Percentiles rank a stretch among this genome's conserved stretches.
Evolutionary conservation across 2,329 filamentous ascomycete species (phyloP).

Genomic region (Cyanodermella asteris): DNA sequence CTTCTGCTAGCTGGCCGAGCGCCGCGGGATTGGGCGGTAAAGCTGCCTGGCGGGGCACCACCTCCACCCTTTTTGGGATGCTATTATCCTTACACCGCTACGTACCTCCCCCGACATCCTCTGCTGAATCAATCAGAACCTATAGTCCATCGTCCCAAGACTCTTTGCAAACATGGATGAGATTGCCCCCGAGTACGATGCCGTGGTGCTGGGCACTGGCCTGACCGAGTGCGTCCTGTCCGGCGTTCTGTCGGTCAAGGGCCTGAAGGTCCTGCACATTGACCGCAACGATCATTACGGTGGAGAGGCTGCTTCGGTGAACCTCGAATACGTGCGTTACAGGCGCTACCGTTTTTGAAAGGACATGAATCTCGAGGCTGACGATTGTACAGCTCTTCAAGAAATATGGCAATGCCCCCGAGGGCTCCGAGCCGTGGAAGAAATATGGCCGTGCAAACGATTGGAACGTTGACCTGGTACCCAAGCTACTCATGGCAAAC

Average conservation of each 20-base stretch:
- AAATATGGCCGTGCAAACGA: conserved; percentile 91
- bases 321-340: conserved; percentile 63
- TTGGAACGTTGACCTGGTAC: conserved; percentile 98
- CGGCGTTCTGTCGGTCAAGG: conserved; percentile 92
- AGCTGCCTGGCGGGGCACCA: too few relatives aligned
- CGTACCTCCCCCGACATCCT: too few relatives aligned
- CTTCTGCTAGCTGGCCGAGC: too few relatives aligned
- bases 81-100: too few relatives aligned
- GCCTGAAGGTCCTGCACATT: conserved; percentile 97
- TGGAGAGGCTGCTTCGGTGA: conserved; percentile 83
- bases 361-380: too few relatives aligned
- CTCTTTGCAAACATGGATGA: conserved; percentile 82
- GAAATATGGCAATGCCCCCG: conserved; percentile 67
- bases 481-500: conserved; percentile 96
- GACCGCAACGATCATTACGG: conserved; percentile 97
- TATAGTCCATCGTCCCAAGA: too few relatives aligned
- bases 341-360: conserved; percentile 1
- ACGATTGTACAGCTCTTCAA: conserved; percentile 74
- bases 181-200: conserved; percentile 95
- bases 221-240: conserved; percentile 98
- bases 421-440: conserved; percentile 84
- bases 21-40: too few relatives aligned
- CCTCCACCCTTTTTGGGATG: too few relatives aligned
- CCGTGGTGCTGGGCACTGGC: conserved; percentile 93
- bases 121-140: too few relatives aligned